Conservation (phyloP, 1,139 yeast genomes). For the Candida sp. region DNA sequence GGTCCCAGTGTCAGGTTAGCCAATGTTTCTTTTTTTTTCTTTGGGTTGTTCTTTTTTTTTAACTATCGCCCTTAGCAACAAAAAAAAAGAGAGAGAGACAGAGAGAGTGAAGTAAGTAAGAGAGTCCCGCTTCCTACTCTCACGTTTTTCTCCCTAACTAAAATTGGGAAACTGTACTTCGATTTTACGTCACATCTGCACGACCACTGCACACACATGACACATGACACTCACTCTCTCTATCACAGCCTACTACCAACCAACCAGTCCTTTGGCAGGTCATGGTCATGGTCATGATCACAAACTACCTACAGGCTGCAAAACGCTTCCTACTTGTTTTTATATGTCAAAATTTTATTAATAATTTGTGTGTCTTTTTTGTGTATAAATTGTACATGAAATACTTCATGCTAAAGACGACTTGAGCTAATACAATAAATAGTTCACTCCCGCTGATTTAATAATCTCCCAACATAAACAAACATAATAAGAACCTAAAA, state of each 20-base stretch:
- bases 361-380: constrained; percentile 5
- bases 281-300: too few relatives aligned
- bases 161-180: background rate
- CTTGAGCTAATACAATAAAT: constrained; percentile 4
- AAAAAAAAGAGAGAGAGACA: too few relatives aligned
- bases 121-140: too few relatives aligned
- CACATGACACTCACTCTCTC: too few relatives aligned
- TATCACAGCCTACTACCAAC: too few relatives aligned
- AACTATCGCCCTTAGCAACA: too few relatives aligned
- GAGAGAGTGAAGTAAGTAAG: too few relatives aligned
- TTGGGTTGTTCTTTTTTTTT: background rate
- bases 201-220: background rate
- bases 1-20: background rate
- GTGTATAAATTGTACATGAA: constrained; percentile 6
- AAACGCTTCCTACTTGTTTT: background rate
- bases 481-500: constrained; percentile 18
- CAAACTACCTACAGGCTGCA: too few relatives aligned
- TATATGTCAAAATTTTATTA: constrained; percentile 1
- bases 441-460: constrained; percentile 6
- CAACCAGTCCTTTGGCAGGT: too few relatives aligned
- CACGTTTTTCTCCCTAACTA: background rate
- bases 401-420: constrained; percentile 4
- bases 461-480: constrained; percentile 12
- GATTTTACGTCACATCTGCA: background rate
- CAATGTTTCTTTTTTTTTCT: background rate